phyloP scores from a whole-genome alignment of 352 stramenopile species.

The Phytopythium helicoides region DNA sequence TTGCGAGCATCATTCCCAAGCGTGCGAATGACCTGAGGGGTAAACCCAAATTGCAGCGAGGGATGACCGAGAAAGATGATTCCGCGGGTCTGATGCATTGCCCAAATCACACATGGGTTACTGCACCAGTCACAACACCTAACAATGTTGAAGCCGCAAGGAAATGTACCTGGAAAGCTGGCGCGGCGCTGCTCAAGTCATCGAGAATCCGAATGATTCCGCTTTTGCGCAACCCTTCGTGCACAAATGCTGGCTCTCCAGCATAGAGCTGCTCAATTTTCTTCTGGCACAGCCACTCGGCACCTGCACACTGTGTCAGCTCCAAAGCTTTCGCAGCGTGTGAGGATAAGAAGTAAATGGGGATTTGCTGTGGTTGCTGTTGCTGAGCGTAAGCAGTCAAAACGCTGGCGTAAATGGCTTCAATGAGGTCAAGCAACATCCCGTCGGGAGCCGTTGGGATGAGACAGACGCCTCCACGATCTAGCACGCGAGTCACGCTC shows the following conservation, averaged over 20 bases:
- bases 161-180: slow-evolving; percentile 46
- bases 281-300: slow-evolving; percentile 85
- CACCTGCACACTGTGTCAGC: slow-evolving; percentile 42
- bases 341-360: slow-evolving; percentile 70
- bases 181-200: slow-evolving; percentile 38
- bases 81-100: slow-evolving; percentile 42
- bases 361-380: slow-evolving; percentile 29
- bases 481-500: slow-evolving; percentile 52
- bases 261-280: slow-evolving; percentile 77
- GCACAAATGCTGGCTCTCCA: slow-evolving; percentile 67
- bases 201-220: slow-evolving; percentile 49
- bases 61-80: slow-evolving; percentile 78
- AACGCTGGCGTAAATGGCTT: slow-evolving; percentile 51
- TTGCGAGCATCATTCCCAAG: slow-evolving; percentile 63
- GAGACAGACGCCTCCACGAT: slow-evolving; percentile 68
- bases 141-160: background rate
- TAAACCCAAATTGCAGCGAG: slow-evolving; percentile 57
- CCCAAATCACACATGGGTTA: background rate
- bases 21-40: slow-evolving; percentile 48
- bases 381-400: slow-evolving; percentile 43
- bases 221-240: slow-evolving; percentile 48
- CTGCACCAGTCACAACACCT: background rate
- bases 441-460: slow-evolving; percentile 54
- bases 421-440: slow-evolving; percentile 79
- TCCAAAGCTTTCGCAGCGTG: slow-evolving; percentile 46